Evolutionary conservation across 2,329 filamentous ascomycete genomes (phyloP), one percentile per base, ranked within the genome.

Genomic region (Dactylonectria estremocensis): DNA sequence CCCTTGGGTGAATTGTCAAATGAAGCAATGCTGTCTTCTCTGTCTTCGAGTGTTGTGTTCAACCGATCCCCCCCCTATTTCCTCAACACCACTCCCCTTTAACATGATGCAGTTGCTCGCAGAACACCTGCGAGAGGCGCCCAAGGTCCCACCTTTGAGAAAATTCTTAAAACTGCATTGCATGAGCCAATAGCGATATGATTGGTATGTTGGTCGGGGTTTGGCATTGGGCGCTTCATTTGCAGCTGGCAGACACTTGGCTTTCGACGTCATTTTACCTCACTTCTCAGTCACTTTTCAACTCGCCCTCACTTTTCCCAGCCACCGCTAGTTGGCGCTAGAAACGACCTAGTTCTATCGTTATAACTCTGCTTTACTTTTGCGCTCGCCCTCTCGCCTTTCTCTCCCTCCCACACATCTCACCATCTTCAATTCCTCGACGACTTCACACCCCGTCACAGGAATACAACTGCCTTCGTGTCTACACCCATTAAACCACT

Each of bases 241-340:
- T 11, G 24, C 48, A 52, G 28, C 33, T 24, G 49, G 24, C n/a
- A n/a, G 28, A 28, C 24, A 2, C 11, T n/a, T n/a, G 16, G 14
- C 1, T n/a, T 14, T 43, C 40, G 16, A 43, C 16, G 7, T 52
- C 28, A n/a, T 13, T 52, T 8, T 7, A 46, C 45, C 22, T 52
- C 48, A 50, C 46, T 24, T 49, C n/a, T n/a, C 18, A 13, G n/a
- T 48, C 45, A 48, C n/a, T 48, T 48, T 24, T 52, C 49, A 53
- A 28, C 5, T 53, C 50, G 31, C 35, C 31, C 50, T 53, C 50
- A 35, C 49, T 14, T 53, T 53, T 33, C n/a, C 50, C 50, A 11
- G 28, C 50, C 31, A 49, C 49, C 2, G 49, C 8, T 9, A 28
- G 40, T 14, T n/a, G 40, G 8, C 8, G 24, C 5, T 8, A 2